Evolutionary conservation across 2,329 filamentous ascomycete genomes (phyloP).

Genomic region (Pestalotiopsis sp.): DNA sequence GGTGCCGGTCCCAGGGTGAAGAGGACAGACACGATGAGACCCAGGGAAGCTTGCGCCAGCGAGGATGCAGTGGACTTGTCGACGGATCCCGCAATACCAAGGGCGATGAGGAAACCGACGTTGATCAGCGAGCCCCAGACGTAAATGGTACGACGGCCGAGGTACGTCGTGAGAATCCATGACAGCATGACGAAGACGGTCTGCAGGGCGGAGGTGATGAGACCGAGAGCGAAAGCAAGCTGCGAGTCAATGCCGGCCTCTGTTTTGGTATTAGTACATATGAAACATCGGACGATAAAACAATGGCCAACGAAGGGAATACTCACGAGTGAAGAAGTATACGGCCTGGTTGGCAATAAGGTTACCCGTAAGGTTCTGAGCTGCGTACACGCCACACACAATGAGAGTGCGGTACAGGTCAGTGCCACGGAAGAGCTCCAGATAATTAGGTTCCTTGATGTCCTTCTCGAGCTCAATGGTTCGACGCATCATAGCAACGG

Average conservation of each 20-base stretch:
- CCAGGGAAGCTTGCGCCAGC: slow-evolving; percentile 63
- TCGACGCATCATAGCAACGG: slow-evolving; percentile 63
- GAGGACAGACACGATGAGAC: slow-evolving; percentile 66
- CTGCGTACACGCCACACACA: slow-evolving; percentile 63
- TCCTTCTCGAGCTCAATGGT: slow-evolving; percentile 57
- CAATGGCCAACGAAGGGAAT: slow-evolving; percentile 47
- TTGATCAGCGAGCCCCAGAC: slow-evolving; percentile 48
- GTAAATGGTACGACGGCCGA: slow-evolving; percentile 57
- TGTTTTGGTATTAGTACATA: slow-evolving; percentile 38
- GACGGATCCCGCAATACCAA: slow-evolving; percentile 62
- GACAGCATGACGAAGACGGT: slow-evolving; percentile 64
- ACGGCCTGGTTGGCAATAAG: slow-evolving; percentile 68
- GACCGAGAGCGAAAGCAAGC: slow-evolving; percentile 42
- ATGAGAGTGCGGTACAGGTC: slow-evolving; percentile 59
- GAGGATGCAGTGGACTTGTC: slow-evolving; percentile 40
- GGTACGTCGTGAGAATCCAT: slow-evolving; percentile 51
- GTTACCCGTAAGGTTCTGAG: slow-evolving; percentile 66
- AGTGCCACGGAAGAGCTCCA: slow-evolving; percentile 52
- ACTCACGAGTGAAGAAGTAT: slow-evolving; percentile 61
- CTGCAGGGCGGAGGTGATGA: slow-evolving; percentile 57
- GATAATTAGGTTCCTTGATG: slow-evolving; percentile 49
- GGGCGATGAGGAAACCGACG: slow-evolving; percentile 46
- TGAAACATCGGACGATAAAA: slow-evolving; percentile 42
- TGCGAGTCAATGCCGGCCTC: slow-evolving; percentile 57
- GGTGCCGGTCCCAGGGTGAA: slow-evolving; percentile 66